Evolutionary conservation across 495 filamentous ascomycete species (phyloP), one percentile per base, ranked within the genome.

Genomic region (Xylaria curta): DNA sequence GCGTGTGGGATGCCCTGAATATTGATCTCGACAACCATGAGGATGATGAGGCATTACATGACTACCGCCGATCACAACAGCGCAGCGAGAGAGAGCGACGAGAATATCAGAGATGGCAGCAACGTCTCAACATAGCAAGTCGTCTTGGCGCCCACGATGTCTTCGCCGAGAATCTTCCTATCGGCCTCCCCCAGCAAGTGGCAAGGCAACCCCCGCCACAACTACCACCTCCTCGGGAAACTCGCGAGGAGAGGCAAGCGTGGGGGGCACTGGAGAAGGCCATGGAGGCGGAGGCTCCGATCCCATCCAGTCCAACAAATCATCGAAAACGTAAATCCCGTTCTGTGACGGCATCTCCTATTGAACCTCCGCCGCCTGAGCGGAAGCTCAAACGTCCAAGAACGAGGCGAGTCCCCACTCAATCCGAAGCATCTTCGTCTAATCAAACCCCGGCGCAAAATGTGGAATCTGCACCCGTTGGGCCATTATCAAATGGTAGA

Each of bases 261-360:
- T 98, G 95, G 95, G 93, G 94, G 66, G 93, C 90, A 26, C 90
- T 97, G 68, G 94, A 98, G 73, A 92, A 89, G 72, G 93, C 93
- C 46, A 88, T 91, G 75, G 91, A 94, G 40, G 86, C 90, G 26
- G 88, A 92, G 64, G 73, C 70, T n/a, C 73, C 81, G 17, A 83
- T 81, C 58, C 69, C 63, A 13, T 47, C 68, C 9, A 73, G 72
- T 53, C 77, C 77, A 49, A 79, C 77, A 49, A 79, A 60, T 67
- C 76, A 76, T 26, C 82, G 92, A 58, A 97, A 97, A 80, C 87
- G 94, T 54, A 95, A 94, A 77, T 92, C 93, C n/a, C 85, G 84
- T 51, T 89, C 87, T 2, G 86, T 86, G 0, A 93, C 91, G 15
- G 82, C 90, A 24, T 95, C 94, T 13, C 93, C 93, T 0, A 87